phyloP scores from a whole-genome alignment of 129 eudicot species.

The Calendula officinalis region DNA sequence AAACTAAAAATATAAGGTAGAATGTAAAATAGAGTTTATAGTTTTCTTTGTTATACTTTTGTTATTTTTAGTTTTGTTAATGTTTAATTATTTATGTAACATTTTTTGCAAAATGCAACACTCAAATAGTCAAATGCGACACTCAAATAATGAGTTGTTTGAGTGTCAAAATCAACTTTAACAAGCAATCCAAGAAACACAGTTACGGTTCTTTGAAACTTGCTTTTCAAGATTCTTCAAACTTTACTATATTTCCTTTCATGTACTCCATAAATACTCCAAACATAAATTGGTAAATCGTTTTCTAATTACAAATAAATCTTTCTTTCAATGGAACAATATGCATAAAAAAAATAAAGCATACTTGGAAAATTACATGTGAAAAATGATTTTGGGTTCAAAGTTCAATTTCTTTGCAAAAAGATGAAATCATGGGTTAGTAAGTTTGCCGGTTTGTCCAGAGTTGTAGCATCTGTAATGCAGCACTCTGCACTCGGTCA shows the following conservation, averaged over 20 bases:
- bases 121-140: no score
- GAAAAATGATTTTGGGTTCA: not conserved
- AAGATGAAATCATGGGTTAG: not conserved
- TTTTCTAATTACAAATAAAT: constrained; percentile 33
- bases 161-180: no score
- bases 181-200: no score
- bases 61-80: no score
- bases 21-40: no score
- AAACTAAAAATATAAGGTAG: no score
- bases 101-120: no score
- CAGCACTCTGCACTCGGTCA: no score
- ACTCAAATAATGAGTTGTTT: not conserved
- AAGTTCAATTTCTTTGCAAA: not conserved
- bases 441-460: constrained; percentile 67
- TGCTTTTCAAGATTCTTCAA: not conserved
- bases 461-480: constrained; percentile 68
- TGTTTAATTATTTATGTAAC: no score
- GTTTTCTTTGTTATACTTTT: no score
- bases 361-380: constrained; percentile 25
- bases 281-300: not conserved
- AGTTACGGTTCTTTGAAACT: not conserved
- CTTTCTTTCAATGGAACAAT: constrained; percentile 21
- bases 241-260: not conserved
- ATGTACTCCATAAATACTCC: not conserved
- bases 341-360: constrained; percentile 20